These are phyloP conservation scores for Ceratobasidium sp. DNA, from an alignment of 1,284 basidiomycete species.

Conservation along the genomic window DNA sequence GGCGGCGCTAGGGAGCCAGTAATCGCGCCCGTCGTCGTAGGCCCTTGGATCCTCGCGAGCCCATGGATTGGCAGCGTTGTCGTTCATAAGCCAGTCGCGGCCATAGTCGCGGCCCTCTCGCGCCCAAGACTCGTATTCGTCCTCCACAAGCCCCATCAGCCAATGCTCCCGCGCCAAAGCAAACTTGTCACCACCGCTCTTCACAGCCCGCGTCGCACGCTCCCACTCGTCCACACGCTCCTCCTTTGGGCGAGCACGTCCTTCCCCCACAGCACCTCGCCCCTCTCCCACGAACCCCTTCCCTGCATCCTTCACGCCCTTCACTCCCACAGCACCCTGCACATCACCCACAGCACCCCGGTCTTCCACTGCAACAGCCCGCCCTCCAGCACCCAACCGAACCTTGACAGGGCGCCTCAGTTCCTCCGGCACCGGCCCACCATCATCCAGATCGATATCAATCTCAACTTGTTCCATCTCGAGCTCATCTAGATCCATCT, in stretches of 20 bases:
- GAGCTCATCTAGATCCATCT: constrained; percentile 25
- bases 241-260: not conserved
- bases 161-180: not conserved
- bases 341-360: not conserved
- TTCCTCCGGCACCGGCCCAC: constrained; percentile 37
- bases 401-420: constrained; percentile 36
- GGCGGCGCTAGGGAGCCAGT: not conserved
- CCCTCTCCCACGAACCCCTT: not conserved
- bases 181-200: not conserved
- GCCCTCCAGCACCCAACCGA: not conserved
- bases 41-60: too few species aligned
- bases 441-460: constrained; percentile 37
- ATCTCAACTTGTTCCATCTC: constrained; percentile 41
- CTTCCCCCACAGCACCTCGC: not conserved
- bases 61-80: too few species aligned
- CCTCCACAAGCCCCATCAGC: constrained; percentile 13
- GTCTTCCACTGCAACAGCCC: not conserved
- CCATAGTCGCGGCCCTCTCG: not conserved
- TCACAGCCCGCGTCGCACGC: not conserved
- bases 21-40: too few species aligned
- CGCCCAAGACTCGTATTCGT: constrained; percentile 3
- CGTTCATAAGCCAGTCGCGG: too few species aligned
- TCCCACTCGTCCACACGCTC: constrained; percentile 17
- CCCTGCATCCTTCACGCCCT: not conserved
- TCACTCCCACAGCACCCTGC: not conserved